These are phyloP conservation scores for Scheffersomyces titani DNA, from an alignment of 1,139 yeast species.

Conservation along the genomic window DNA sequence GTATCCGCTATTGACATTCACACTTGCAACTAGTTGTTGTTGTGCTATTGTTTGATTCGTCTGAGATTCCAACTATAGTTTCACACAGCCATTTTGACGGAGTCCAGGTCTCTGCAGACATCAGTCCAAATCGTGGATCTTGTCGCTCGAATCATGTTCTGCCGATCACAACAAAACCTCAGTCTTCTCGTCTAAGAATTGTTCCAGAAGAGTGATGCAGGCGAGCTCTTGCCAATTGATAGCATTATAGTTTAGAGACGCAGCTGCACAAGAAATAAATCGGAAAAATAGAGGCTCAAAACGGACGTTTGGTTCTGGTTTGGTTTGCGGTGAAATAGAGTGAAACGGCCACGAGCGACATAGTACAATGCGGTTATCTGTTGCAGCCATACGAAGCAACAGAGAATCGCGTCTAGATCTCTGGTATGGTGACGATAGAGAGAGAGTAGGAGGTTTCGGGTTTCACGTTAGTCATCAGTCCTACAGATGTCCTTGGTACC, in stretches of 20 bases:
- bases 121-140: not conserved
- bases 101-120: not conserved
- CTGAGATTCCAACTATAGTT: not conserved
- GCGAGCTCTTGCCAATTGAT: not conserved
- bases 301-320: not conserved
- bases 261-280: not conserved
- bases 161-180: not conserved
- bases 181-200: not conserved
- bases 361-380: no score
- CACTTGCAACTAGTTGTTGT: not conserved
- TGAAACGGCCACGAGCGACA: not conserved
- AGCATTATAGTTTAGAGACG: not conserved
- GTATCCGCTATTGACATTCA: not conserved
- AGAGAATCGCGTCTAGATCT: not conserved
- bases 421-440: no score
- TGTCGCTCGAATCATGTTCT: not conserved
- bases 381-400: not conserved
- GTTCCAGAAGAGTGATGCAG: not conserved
- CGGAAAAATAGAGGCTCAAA: not conserved
- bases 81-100: not conserved
- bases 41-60: not conserved
- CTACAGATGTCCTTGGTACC: no score
- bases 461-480: no score
- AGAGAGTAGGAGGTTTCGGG: no score
- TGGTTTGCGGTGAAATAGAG: not conserved